Conservation (phyloP, 257 asterid genomes). For the Scutellaria baicalensis region DNA sequence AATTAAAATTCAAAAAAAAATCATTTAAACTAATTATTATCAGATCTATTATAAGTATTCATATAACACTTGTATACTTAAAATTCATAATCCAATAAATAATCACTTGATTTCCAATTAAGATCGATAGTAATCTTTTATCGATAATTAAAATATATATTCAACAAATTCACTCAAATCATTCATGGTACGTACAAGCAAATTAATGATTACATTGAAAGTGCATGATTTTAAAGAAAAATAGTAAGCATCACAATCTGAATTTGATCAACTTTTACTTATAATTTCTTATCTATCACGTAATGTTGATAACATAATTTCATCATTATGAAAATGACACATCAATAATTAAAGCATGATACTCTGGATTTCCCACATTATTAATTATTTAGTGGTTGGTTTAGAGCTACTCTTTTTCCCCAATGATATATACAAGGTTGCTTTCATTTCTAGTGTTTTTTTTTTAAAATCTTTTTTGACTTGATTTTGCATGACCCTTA, state of each 20-base stretch:
- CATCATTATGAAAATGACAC: constrained; percentile 25
- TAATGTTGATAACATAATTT: constrained; percentile 26
- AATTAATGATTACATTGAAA: neutral
- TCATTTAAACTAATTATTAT: too few relatives aligned
- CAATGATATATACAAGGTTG: constrained; percentile 5
- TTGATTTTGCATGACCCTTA: constrained; percentile 19
- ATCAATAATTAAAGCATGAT: constrained; percentile 27
- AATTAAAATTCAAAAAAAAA: too few relatives aligned
- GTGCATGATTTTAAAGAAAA: neutral
- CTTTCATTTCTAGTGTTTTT: constrained; percentile 16
- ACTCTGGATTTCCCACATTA: constrained; percentile 28
- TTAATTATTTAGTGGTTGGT: constrained; percentile 23
- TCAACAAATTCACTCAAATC: too few relatives aligned
- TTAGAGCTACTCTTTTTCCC: constrained; percentile 15
- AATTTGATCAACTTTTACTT: neutral
- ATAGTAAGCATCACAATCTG: neutral
- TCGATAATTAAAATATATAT: too few relatives aligned
- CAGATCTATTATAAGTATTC: too few relatives aligned
- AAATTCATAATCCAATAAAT: too few relatives aligned
- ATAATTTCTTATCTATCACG: constrained; percentile 24
- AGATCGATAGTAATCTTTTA: too few relatives aligned
- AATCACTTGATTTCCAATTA: too few relatives aligned
- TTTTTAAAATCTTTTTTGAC: constrained; percentile 17
- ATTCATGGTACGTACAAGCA: neutral
- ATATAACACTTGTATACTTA: too few relatives aligned